A percentile compares a stretch with the other conserved stretches of the same genome.
These are phyloP conservation scores for Tieghemiomyces parasiticus DNA, from an alignment of 192 early-diverging fungal species.

Conservation along the genomic window DNA sequence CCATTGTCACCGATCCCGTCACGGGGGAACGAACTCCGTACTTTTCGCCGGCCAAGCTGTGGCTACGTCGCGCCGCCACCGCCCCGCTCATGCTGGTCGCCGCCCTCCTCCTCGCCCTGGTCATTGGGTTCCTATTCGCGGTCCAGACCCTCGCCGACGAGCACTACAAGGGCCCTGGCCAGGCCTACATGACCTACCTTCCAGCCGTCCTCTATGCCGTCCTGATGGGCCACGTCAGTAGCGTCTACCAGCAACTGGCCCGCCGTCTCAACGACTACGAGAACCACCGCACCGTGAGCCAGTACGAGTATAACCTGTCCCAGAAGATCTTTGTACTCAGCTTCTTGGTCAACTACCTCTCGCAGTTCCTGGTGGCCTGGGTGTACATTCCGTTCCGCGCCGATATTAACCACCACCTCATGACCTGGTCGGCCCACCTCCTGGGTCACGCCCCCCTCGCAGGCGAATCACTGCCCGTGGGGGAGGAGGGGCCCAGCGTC, in stretches of 20 bases:
- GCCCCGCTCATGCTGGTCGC: constrained; percentile 41
- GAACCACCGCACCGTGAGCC: constrained; percentile 60
- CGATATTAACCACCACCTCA: background rate
- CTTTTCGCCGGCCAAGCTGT: constrained; percentile 55
- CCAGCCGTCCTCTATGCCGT: constrained; percentile 65
- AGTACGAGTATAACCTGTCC: constrained; percentile 51
- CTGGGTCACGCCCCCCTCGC: background rate
- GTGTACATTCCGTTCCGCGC: constrained; percentile 75
- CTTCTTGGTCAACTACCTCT: constrained; percentile 66
- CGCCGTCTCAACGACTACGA: constrained; percentile 57
- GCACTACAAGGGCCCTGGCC: constrained; percentile 71
- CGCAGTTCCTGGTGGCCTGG: constrained; percentile 76
- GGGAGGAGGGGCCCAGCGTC: background rate
- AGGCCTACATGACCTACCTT: constrained; percentile 34
- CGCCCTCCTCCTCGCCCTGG: constrained; percentile 36
- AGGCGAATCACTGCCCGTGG: background rate
- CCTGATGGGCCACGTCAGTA: constrained; percentile 51
- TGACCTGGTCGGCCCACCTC: background rate
- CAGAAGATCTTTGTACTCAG: constrained; percentile 81
- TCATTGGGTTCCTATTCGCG: constrained; percentile 51
- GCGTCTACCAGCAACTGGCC: constrained; percentile 46
- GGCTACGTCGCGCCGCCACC: constrained; percentile 39
- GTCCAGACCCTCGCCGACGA: constrained; percentile 62
- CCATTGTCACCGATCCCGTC: constrained; percentile 35
- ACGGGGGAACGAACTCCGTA: constrained; percentile 60